phyloP scores from a whole-genome alignment of 2,329 filamentous ascomycete genomes.

The Fusarium piperis region DNA sequence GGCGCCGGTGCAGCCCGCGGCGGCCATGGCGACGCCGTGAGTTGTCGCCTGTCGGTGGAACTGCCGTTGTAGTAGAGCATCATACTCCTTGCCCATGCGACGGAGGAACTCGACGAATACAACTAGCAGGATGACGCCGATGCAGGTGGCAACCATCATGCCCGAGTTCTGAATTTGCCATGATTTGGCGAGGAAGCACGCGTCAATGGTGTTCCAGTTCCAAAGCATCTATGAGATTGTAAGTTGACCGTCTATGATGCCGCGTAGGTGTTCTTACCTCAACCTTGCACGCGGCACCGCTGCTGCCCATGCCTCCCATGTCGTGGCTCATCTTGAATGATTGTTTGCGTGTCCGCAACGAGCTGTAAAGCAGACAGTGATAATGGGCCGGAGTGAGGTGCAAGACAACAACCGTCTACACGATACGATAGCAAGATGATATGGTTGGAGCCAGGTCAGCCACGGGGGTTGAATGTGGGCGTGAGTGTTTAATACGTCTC shows the following conservation, averaged over 20 bases:
- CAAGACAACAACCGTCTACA: background rate
- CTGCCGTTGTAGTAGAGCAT: constrained; percentile 69
- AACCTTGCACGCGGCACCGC: constrained; percentile 45
- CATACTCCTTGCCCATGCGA: constrained; percentile 76
- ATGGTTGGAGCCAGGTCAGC: background rate
- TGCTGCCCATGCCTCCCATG: constrained; percentile 29
- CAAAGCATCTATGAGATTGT: constrained; percentile 72
- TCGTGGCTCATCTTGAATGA: constrained; percentile 23
- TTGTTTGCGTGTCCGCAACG: background rate
- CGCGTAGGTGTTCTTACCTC: constrained; percentile 37
- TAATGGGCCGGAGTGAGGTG: background rate
- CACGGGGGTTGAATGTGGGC: background rate
- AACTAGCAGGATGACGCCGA: constrained; percentile 78
- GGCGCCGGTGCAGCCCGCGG: constrained; percentile 33
- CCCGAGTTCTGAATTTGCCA: constrained; percentile 78
- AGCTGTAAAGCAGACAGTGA: background rate
- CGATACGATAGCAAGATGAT: background rate
- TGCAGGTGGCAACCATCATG: constrained; percentile 82
- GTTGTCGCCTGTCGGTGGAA: constrained; percentile 48
- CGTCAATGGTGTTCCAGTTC: constrained; percentile 79
- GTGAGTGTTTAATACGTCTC: constrained; percentile 5
- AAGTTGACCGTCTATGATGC: background rate
- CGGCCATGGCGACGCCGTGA: constrained; percentile 35
- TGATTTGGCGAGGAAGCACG: constrained; percentile 74
- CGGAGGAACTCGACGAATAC: constrained; percentile 77